Percentiles rank a stretch among this genome's conserved stretches.
Evolutionary conservation across 192 early-diverging fungal species (phyloP).

Genomic region (Backusella luteola): DNA sequence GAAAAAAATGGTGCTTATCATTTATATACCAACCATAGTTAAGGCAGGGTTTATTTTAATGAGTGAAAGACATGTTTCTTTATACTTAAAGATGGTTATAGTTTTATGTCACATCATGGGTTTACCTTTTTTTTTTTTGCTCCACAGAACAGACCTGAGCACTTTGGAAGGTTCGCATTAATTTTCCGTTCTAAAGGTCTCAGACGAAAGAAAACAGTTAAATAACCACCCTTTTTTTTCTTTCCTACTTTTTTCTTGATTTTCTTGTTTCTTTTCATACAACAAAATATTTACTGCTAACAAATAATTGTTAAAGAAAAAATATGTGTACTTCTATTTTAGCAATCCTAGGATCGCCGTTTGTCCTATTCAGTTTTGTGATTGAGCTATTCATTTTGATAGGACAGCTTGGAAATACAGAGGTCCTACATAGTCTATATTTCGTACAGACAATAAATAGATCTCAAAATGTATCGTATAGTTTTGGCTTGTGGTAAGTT

Average conservation of each 20-base stretch:
- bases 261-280: neutral
- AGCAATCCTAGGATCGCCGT: constrained; percentile 7
- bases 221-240: neutral
- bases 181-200: neutral
- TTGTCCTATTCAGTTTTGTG: constrained; percentile 10
- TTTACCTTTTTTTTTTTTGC: neutral
- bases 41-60: neutral
- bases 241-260: neutral
- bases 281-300: neutral
- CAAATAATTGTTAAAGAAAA: neutral
- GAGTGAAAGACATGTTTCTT: neutral
- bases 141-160: neutral
- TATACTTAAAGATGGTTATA: neutral
- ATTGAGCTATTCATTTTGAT: constrained; percentile 14
- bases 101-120: neutral
- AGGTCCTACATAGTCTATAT: neutral
- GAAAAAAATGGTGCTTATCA: neutral
- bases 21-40: neutral
- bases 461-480: neutral
- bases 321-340: constrained; percentile 9
- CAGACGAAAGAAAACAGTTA: neutral
- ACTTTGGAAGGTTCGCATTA: neutral
- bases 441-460: constrained; percentile 2
- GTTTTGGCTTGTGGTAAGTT: constrained; percentile 16
- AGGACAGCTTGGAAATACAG: constrained; percentile 8